phyloP scores from a whole-genome alignment of 2,329 filamentous ascomycete species.

The Fusarium pseudoanthophilum region DNA sequence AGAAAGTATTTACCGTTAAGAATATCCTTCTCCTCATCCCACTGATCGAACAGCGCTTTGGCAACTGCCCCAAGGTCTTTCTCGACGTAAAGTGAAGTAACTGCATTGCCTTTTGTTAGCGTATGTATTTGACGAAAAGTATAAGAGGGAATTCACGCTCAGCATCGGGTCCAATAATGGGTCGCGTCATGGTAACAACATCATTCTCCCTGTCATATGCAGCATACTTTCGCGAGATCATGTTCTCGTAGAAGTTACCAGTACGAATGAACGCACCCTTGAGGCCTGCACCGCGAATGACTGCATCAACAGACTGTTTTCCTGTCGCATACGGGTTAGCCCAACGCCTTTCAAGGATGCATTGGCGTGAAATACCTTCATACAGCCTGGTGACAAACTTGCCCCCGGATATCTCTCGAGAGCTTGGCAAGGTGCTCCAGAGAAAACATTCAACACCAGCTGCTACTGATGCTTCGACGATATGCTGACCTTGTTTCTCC shows the following conservation, averaged over 20 bases:
- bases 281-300: slow-evolving; percentile 24
- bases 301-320: slow-evolving; percentile 23
- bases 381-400: slow-evolving; percentile 25
- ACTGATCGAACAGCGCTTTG: slow-evolving; percentile 25
- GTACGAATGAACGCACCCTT: slow-evolving; percentile 21
- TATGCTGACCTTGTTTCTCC: slow-evolving; percentile 27
- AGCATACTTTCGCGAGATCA: slow-evolving; percentile 28
- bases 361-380: not conserved
- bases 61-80: slow-evolving; percentile 17
- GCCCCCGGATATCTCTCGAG: slow-evolving; percentile 24
- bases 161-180: slow-evolving; percentile 25
- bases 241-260: slow-evolving; percentile 30
- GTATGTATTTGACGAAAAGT: not conserved
- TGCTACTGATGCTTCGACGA: slow-evolving; percentile 20
- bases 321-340: not conserved
- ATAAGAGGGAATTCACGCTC: not conserved
- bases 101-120: not conserved
- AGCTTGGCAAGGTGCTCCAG: slow-evolving; percentile 27
- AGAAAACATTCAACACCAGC: slow-evolving; percentile 24
- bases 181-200: slow-evolving; percentile 26
- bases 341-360: too few species aligned
- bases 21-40: slow-evolving; percentile 9
- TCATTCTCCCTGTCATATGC: slow-evolving; percentile 14
- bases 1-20: slow-evolving; percentile 25
- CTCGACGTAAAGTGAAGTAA: slow-evolving; percentile 28